Evolutionary conservation across 1,284 basidiomycete species (phyloP).

Genomic region (Trametes polyzona): DNA sequence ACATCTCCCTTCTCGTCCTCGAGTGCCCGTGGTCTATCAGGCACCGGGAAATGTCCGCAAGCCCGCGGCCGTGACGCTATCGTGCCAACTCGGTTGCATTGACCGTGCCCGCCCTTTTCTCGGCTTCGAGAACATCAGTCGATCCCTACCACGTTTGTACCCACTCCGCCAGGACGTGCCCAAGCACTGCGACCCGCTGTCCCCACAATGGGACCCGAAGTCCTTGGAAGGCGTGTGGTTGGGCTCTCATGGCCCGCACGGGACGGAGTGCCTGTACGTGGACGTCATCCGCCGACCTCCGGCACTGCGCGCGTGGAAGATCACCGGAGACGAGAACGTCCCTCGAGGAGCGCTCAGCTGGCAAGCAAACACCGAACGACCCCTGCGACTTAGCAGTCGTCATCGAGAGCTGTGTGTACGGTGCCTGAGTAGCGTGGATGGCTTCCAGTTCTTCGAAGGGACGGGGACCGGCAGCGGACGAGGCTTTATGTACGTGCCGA

Average conservation of each 20-base stretch:
- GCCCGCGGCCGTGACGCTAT: conserved; percentile 20
- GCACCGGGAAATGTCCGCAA: conserved; percentile 13
- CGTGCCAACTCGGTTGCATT: conserved; percentile 19
- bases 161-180: conserved; percentile 24
- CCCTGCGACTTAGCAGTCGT: neutral
- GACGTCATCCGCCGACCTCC: conserved; percentile 12
- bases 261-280: conserved; percentile 32
- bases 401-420: conserved; percentile 1
- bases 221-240: conserved; percentile 34
- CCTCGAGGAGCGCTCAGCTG: conserved; percentile 33
- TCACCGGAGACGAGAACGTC: conserved; percentile 35
- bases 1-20: neutral
- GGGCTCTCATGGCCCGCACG: conserved; percentile 31
- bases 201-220: conserved; percentile 22
- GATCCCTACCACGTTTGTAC: conserved; percentile 29
- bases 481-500: conserved; percentile 25
- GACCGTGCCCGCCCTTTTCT: conserved; percentile 19
- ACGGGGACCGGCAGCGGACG: conserved; percentile 24
- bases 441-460: conserved; percentile 11
- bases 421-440: conserved; percentile 1
- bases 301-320: conserved; percentile 30
- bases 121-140: conserved; percentile 21
- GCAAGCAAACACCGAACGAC: conserved; percentile 8
- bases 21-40: conserved; percentile 20
- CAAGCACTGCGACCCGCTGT: conserved; percentile 8